Conservation (phyloP, 768 basidiomycete species). For the Lactarius akahatsu region DNA sequence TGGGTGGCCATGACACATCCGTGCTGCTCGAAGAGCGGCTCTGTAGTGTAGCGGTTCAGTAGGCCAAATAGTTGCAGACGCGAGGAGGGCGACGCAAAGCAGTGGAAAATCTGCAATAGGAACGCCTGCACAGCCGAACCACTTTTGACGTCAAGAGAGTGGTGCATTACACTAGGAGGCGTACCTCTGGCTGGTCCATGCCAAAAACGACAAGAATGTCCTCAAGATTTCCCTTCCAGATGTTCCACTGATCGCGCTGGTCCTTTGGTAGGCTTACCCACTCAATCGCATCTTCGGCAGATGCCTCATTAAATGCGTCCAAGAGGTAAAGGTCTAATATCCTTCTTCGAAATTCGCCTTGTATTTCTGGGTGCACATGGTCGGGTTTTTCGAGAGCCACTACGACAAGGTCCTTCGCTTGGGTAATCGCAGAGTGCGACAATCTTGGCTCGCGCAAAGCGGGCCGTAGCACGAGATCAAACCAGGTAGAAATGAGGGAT, state of each 20-base stretch:
- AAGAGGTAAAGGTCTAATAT: constrained; percentile 75
- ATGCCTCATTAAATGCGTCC: constrained; percentile 74
- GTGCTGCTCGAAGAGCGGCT: constrained; percentile 49
- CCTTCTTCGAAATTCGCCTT: constrained; percentile 63
- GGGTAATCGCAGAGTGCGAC: constrained; percentile 52
- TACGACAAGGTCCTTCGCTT: constrained; percentile 73
- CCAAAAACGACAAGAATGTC: constrained; percentile 69
- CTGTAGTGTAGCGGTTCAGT: constrained; percentile 60
- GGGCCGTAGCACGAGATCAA: constrained; percentile 74
- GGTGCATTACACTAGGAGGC: constrained; percentile 33
- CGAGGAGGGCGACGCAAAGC: constrained; percentile 57
- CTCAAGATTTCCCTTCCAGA: constrained; percentile 80
- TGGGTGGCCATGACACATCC: constrained; percentile 56
- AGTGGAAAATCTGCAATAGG: constrained; percentile 61
- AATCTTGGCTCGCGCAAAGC: constrained; percentile 74
- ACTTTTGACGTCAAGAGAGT: background rate
- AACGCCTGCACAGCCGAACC: constrained; percentile 51
- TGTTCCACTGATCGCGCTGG: constrained; percentile 55
- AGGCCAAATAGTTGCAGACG: constrained; percentile 71
- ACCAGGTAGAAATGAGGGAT: constrained; percentile 77
- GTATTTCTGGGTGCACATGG: constrained; percentile 47
- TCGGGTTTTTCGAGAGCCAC: constrained; percentile 54
- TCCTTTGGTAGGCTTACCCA: constrained; percentile 65
- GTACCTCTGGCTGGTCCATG: constrained; percentile 59
- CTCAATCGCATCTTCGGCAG: constrained; percentile 70